phyloP scores from a whole-genome alignment of 2,329 filamentous ascomycete species.

The Xylaria polymorpha region DNA sequence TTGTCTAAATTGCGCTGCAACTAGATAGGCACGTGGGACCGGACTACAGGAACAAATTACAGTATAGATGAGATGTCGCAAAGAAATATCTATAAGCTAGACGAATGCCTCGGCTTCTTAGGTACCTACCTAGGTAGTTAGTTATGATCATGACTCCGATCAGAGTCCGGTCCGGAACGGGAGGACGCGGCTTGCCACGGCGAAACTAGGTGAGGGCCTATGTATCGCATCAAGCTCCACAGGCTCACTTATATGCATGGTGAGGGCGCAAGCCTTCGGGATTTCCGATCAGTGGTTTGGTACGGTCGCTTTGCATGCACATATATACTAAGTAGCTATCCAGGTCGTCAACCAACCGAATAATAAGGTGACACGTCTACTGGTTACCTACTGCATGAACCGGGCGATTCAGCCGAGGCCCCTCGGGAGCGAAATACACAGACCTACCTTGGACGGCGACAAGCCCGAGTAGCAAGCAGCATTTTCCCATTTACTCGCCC shows the following conservation, averaged over 20 bases:
- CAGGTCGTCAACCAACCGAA: background rate
- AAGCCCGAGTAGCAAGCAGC: background rate
- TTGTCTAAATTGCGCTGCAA: background rate
- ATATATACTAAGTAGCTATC: too few species aligned
- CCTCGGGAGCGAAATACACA: background rate
- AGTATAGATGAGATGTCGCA: background rate
- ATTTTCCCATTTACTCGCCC: background rate
- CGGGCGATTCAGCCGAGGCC: background rate
- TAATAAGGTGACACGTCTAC: background rate
- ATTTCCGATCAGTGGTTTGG: background rate
- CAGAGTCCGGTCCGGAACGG: slow-evolving; percentile 21
- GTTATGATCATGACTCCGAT: background rate
- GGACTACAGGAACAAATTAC: background rate
- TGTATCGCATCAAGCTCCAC: background rate
- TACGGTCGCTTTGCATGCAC: background rate
- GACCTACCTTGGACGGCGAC: too few species aligned
- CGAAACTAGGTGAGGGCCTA: background rate
- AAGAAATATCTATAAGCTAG: background rate
- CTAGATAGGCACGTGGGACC: background rate
- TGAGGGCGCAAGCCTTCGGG: background rate
- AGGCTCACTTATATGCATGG: background rate
- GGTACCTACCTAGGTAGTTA: background rate
- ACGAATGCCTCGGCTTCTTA: background rate
- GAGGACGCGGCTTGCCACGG: slow-evolving; percentile 28
- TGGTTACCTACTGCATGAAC: background rate